phyloP scores from a whole-genome alignment of 202 grass and related monocot species.

The Thinopyrum obtusiflorum region DNA sequence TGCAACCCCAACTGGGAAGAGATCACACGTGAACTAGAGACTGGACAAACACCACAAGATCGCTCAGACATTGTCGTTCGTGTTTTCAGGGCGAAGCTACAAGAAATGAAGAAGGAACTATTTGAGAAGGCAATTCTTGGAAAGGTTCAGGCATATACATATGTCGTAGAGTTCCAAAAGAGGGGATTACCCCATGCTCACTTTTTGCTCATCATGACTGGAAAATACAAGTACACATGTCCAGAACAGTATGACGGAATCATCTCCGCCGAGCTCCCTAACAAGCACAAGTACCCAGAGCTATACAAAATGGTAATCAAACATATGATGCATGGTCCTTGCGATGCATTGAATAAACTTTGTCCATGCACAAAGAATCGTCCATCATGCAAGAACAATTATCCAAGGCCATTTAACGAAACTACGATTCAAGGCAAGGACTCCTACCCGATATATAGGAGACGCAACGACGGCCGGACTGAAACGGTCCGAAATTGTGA shows the following conservation, averaged over 20 bases:
- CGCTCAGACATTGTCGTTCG: not conserved
- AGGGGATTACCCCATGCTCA: not conserved
- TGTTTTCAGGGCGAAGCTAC: not conserved
- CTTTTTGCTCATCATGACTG: not conserved
- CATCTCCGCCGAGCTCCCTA: not conserved
- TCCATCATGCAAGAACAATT: not conserved
- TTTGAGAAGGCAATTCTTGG: not conserved
- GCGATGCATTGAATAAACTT: not conserved
- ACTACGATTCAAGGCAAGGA: not conserved
- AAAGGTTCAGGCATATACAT: not conserved
- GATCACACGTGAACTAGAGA: not conserved
- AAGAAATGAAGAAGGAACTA: not conserved
- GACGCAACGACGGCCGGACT: not conserved
- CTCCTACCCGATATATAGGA: not conserved
- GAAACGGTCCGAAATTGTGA: not conserved
- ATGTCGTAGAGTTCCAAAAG: not conserved
- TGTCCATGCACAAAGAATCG: not conserved
- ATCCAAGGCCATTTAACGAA: not conserved
- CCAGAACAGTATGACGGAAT: not conserved
- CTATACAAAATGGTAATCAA: not conserved
- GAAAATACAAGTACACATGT: not conserved
- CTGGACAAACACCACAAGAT: not conserved
- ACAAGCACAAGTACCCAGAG: not conserved
- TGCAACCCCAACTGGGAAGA: not conserved
- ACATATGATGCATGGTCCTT: not conserved